Evolutionary conservation across 1,139 yeast genomes (phyloP).

Genomic region (Zygoascus sp.): DNA sequence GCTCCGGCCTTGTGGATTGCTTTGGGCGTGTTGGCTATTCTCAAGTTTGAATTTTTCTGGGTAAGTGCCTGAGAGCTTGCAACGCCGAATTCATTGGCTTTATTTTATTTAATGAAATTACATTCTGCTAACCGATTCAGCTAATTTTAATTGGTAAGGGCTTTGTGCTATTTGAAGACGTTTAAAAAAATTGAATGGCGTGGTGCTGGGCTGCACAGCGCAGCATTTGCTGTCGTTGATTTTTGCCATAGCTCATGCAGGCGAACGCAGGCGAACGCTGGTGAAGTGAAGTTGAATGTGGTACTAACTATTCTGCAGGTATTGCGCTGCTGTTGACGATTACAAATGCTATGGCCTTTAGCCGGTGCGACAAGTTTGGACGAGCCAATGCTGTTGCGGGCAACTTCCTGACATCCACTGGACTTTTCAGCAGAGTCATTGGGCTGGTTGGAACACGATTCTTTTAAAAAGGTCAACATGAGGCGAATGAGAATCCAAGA

Average conservation of each 20-base stretch:
- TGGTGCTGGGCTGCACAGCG: background rate
- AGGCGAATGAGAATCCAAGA: background rate
- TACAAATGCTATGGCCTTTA: constrained; percentile 84
- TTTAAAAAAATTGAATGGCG: background rate
- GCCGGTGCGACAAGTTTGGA: constrained; percentile 85
- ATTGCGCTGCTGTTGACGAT: constrained; percentile 68
- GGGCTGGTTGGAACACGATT: background rate
- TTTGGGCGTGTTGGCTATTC: constrained; percentile 68
- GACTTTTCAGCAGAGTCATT: constrained; percentile 3
- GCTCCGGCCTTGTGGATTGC: constrained; percentile 74
- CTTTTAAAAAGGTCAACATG: background rate
- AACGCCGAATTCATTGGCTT: background rate
- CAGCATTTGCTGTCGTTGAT: too few relatives aligned
- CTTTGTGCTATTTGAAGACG: too few relatives aligned
- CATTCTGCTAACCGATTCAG: background rate
- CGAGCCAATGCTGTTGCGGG: constrained; percentile 64
- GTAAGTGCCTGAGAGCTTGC: too few relatives aligned
- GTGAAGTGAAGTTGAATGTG: background rate
- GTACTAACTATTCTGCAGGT: constrained; percentile 34
- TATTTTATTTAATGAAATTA: background rate
- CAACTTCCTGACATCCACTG: constrained; percentile 5
- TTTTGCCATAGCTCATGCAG: background rate
- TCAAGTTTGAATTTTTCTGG: constrained; percentile 75
- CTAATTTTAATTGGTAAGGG: constrained; percentile 11
- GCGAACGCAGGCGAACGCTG: background rate